phyloP scores from a whole-genome alignment of 371 early-diverging fungal species.

The Saksenaea oblongispora region DNA sequence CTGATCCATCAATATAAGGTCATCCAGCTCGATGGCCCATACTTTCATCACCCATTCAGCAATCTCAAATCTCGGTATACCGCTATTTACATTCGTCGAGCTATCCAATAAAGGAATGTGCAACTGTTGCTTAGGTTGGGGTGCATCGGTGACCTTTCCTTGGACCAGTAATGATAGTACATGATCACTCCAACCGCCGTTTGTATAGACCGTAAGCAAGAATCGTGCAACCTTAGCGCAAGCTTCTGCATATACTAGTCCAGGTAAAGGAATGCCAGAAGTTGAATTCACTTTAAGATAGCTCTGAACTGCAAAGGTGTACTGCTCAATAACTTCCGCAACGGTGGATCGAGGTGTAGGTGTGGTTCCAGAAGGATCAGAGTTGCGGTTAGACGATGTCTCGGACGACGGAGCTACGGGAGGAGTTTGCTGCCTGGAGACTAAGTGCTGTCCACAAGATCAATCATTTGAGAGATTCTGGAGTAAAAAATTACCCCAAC shows the following conservation, averaged over 20 bases:
- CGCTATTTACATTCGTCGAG: conserved; percentile 25
- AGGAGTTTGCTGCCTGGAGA: conserved; percentile 16
- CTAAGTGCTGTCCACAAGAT: conserved; percentile 21
- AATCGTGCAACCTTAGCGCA: conserved; percentile 46
- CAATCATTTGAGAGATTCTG: neutral
- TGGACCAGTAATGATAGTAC: conserved; percentile 26
- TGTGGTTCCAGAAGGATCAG: conserved; percentile 22
- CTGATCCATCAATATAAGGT: conserved; percentile 62
- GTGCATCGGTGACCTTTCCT: conserved; percentile 15
- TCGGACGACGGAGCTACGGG: conserved; percentile 14
- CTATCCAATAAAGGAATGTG: conserved; percentile 5
- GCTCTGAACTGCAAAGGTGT: conserved; percentile 37
- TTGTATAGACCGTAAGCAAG: conserved; percentile 30
- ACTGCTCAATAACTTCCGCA: conserved; percentile 54
- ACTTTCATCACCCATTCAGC: conserved; percentile 62
- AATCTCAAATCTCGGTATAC: conserved; percentile 52
- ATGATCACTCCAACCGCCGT: conserved; percentile 36
- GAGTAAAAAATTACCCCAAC: conserved; percentile 47
- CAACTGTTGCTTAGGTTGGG: neutral
- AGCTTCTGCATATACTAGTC: conserved; percentile 47
- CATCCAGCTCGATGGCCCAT: conserved; percentile 51
- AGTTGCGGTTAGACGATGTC: conserved; percentile 14
- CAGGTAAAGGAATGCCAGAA: conserved; percentile 30
- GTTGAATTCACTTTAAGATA: conserved; percentile 50
- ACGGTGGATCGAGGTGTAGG: conserved; percentile 43